Evolutionary conservation across 768 basidiomycete species (phyloP).

Genomic region (Gelatoporia subvermispora): DNA sequence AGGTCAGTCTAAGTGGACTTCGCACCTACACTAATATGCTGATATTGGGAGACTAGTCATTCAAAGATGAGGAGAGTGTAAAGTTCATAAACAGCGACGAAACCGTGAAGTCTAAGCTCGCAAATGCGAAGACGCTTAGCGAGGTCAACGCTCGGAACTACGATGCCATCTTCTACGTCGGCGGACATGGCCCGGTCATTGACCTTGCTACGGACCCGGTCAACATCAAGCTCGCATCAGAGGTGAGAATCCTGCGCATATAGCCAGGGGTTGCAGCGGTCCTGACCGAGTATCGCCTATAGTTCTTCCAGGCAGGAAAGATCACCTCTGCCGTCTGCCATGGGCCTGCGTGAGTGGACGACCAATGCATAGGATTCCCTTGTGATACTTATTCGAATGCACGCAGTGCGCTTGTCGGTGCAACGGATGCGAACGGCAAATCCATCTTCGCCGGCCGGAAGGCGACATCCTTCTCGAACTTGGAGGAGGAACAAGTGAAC

Average conservation of each 20-base stretch:
- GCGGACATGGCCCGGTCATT: conserved; percentile 74
- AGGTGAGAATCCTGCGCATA: conserved; percentile 30
- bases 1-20: conserved; percentile 28
- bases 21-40: neutral
- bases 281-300: neutral
- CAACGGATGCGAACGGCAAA: conserved; percentile 47
- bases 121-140: conserved; percentile 52
- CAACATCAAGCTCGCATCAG: conserved; percentile 53
- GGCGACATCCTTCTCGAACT: conserved; percentile 68
- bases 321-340: conserved; percentile 74
- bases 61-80: conserved; percentile 48
- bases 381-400: neutral
- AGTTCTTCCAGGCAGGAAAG: conserved; percentile 70
- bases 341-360: conserved; percentile 55
- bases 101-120: conserved; percentile 45
- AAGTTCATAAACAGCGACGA: conserved; percentile 54
- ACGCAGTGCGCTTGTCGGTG: conserved; percentile 52
- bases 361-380: neutral
- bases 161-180: conserved; percentile 72
- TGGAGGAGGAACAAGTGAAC: conserved; percentile 50
- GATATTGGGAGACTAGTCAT: conserved; percentile 31
- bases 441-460: conserved; percentile 59
- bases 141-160: conserved; percentile 59
- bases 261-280: too few relatives aligned
- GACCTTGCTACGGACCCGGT: conserved; percentile 57